Base-by-base conservation (phyloP, 192 early-diverging fungal genomes). In the Backusella tarrabulga region DNA sequence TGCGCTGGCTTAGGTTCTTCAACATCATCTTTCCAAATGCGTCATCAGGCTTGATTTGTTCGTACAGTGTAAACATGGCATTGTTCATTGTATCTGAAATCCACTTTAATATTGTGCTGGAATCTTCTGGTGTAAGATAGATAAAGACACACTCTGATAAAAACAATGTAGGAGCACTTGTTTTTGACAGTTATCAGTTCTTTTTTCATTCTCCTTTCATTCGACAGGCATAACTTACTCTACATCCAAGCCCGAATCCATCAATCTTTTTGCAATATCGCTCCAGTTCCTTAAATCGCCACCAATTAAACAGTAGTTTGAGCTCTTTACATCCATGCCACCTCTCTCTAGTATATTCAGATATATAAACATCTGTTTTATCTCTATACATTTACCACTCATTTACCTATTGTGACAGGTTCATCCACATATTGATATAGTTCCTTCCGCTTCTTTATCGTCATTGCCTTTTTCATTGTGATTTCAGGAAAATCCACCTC, bases 401-500 rank as follows among this genome's bases (percentile, higher is more conserved):
- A 44, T 71, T 50, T 81, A 86, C 85, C 85, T 41, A 84, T 71
- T 38, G 77, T 83, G 12, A 80, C 41, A 17, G 38, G 6, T 44
- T 68, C 82, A 3, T 69, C 85, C n/a, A 89, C 75, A 6, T 87
- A 41, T 7, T 83, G 72, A 0, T 78, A 70, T 19, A 88, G 75
- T 21, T 72, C 76, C 38, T 81, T 83, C 41, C 84, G 81, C 54
- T 81, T 79, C 52, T 80, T 88, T 2, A 99, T 89, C 0, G 84
- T 83, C 12, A 83, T 81, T 2, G 91, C 92, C 83, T 99, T 99
- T 74, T 91, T 90, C 12, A 87, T 77, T 2, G 95, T 95, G 3
- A 95, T 90, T 74, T 99, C 95, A 6, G 92, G 90, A 78, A 96
- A 97, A 81, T 99, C 97, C 34, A 98, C 88, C 82, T 99, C 97